Base-by-base conservation (phyloP, 345 rosid species). In the Xanthoceras sorbifolium region DNA sequence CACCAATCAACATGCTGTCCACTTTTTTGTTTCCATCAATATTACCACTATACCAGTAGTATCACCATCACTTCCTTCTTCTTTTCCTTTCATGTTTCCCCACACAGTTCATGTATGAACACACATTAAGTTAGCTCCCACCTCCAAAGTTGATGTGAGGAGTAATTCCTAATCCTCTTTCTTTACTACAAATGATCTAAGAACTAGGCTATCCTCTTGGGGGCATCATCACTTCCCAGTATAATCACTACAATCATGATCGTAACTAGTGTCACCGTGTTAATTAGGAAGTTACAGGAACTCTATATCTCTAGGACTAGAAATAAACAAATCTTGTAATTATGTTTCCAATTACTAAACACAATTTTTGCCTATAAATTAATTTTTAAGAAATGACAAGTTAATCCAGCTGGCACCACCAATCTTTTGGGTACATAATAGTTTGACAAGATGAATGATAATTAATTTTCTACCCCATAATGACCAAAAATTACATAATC, bases 401-500 rank as follows among this genome's bases (percentile, higher is more conserved):
- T 67, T 67, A 20, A 38, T 40, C 69, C 69, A 36, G 12, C 6
- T 20, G 23, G 57, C 12, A 20, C 20, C 46, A 32, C 64, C 36
- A 71, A 34, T 29, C 29, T 28, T 70, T 29, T 11, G 6, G 18
- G 34, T 22, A 38, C 31, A 28, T 31, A 48, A 23, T n/a, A 34
- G 11, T 48, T 48, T 17, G 20, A 28, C n/a, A 34, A 20, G 48
- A 34, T 36, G 22, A 9, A 14, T 46, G 52, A 14, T 46, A 9
- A 34, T 20, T 67, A 20, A 34, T 34, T 67, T 67, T 44, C 7
- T 23, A 25, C 14, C 48, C 25, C 17, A 7, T 26, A 18, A 28
- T 69, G 72, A 48, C 18, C 9, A 48, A 48, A n/a, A 10, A 59
- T n/a, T 73, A 62, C 18, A 25, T 9, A 73, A 62, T 28, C 69